Percentiles rank a stretch among this genome's conserved stretches.
Conservation (phyloP, 768 basidiomycete species). For the Lactifluus rugatus region DNA sequence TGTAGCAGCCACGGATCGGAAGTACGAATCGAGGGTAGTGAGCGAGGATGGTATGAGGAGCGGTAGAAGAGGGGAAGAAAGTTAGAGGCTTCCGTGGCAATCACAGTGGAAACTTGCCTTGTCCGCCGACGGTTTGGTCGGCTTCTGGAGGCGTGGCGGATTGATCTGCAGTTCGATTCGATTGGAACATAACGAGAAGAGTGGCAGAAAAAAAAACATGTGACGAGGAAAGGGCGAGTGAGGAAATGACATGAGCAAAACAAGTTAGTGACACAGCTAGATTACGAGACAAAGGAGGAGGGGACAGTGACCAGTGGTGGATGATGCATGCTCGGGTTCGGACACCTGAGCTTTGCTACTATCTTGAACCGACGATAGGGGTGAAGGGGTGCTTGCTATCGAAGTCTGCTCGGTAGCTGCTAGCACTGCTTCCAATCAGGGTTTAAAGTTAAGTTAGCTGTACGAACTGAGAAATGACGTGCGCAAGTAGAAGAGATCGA, state of each 20-base stretch:
- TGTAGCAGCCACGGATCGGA: slow-evolving; percentile 15
- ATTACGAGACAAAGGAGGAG: background rate
- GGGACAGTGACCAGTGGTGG: slow-evolving; percentile 15
- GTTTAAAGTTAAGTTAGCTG: slow-evolving; percentile 16
- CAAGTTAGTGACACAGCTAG: slow-evolving; percentile 6
- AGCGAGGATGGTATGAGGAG: slow-evolving; percentile 1
- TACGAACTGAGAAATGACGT: slow-evolving; percentile 9
- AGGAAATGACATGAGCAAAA: slow-evolving; percentile 13
- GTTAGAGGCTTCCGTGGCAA: slow-evolving; percentile 17
- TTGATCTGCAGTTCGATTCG: slow-evolving; percentile 18
- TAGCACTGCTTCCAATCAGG: slow-evolving; percentile 17
- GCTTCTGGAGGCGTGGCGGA: slow-evolving; percentile 13
- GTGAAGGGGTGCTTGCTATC: slow-evolving; percentile 14
- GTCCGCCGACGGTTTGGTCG: slow-evolving; percentile 13
- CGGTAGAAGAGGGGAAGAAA: slow-evolving; percentile 17
- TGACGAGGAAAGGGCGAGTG: background rate
- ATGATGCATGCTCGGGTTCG: background rate
- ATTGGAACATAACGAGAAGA: slow-evolving; percentile 9
- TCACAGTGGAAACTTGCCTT: slow-evolving; percentile 17
- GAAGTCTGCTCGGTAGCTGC: slow-evolving; percentile 1
- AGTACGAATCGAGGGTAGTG: slow-evolving; percentile 13
- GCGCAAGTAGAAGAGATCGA: slow-evolving; percentile 13
- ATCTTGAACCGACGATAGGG: slow-evolving; percentile 9
- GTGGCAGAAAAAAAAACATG: slow-evolving; percentile 11
- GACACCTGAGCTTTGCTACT: background rate